phyloP scores from a whole-genome alignment of 352 stramenopile genomes.

The Aphanomyces stellatus region DNA sequence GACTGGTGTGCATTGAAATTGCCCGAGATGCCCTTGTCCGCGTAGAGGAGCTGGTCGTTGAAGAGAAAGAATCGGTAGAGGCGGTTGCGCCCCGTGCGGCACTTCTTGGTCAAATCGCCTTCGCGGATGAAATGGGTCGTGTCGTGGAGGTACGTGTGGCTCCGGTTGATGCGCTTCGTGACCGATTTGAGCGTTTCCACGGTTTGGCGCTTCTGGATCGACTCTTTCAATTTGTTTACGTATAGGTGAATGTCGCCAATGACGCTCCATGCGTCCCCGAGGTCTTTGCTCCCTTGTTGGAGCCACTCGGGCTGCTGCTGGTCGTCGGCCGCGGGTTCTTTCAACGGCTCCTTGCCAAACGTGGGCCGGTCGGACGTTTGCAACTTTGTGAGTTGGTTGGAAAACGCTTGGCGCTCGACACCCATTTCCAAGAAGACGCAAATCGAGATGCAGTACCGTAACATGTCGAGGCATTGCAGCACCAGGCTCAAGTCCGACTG shows the following conservation, averaged over 20 bases:
- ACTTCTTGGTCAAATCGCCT: constrained; percentile 92
- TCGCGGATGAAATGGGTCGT: constrained; percentile 91
- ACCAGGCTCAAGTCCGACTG: constrained; percentile 69
- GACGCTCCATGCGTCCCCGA: constrained; percentile 50
- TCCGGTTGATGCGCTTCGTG: constrained; percentile 86
- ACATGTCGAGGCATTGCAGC: constrained; percentile 72
- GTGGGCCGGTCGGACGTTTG: constrained; percentile 30
- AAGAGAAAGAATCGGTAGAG: constrained; percentile 85
- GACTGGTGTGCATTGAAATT: constrained; percentile 82
- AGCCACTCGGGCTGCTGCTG: constrained; percentile 31
- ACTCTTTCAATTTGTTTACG: constrained; percentile 84
- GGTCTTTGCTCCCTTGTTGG: constrained; percentile 52
- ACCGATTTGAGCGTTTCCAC: constrained; percentile 80
- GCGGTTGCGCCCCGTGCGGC: constrained; percentile 78
- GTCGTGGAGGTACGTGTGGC: constrained; percentile 89
- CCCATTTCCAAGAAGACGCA: constrained; percentile 76
- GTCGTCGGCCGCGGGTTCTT: constrained; percentile 3
- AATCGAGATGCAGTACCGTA: constrained; percentile 74
- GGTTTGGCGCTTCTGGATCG: constrained; percentile 72
- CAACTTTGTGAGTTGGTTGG: constrained; percentile 61
- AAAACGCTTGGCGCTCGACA: constrained; percentile 68
- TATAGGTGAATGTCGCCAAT: constrained; percentile 87
- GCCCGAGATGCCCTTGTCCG: constrained; percentile 63
- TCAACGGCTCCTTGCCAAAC: constrained; percentile 21
- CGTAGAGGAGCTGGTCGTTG: constrained; percentile 79